A percentile compares a stretch with the other conserved stretches of the same genome.
Evolutionary conservation across 2,329 filamentous ascomycete species (phyloP).

Genomic region (Botrytis sinoallii): DNA sequence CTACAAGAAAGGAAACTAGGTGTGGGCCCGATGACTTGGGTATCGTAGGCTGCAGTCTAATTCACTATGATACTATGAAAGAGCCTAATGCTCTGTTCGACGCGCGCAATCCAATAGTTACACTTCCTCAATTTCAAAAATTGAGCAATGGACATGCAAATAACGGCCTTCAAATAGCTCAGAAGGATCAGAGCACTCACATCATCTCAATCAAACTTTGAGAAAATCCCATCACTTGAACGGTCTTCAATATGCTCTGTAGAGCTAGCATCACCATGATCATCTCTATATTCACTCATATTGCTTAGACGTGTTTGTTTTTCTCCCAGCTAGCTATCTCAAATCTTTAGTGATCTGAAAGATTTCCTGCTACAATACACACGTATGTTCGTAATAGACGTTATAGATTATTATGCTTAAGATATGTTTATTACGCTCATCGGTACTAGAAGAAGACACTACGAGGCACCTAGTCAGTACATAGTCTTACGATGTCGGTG

Average conservation of each 20-base stretch:
- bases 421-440: no score
- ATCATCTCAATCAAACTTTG: no score
- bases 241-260: no score
- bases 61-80: background rate
- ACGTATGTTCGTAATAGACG: background rate
- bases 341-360: background rate
- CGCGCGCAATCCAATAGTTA: background rate
- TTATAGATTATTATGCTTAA: no score
- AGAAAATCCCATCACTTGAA: no score
- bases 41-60: background rate
- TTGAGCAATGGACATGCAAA: no score
- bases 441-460: no score
- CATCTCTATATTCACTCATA: background rate
- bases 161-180: no score
- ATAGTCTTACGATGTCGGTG: no score
- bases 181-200: no score
- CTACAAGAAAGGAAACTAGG: background rate
- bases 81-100: background rate
- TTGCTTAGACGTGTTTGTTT: background rate
- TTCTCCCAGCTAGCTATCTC: background rate
- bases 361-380: background rate
- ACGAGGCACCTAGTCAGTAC: no score
- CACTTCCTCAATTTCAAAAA: background rate
- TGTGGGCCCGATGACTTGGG: background rate
- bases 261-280: background rate